These are phyloP conservation scores for Choiromyces venosus DNA, from an alignment of 495 filamentous ascomycete genomes.

Conservation along the genomic window DNA sequence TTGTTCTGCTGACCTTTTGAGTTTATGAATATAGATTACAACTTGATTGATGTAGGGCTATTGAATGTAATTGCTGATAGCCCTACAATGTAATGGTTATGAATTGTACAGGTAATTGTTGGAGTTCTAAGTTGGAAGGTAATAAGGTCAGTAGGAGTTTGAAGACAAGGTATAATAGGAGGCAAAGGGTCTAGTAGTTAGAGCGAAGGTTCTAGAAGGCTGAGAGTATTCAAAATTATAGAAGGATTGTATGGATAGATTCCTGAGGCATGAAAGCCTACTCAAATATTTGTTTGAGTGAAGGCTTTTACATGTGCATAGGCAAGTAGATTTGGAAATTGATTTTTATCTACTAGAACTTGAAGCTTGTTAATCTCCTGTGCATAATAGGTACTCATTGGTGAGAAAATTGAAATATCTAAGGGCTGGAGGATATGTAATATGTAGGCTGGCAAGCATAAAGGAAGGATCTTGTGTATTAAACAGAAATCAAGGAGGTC, in stretches of 20 bases:
- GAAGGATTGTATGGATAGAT: background rate
- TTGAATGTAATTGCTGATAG: too few species aligned
- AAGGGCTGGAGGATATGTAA: conserved; percentile 11
- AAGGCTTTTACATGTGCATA: background rate
- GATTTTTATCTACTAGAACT: conserved; percentile 2
- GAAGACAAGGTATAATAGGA: too few species aligned
- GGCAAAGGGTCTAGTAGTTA: too few species aligned
- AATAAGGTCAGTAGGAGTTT: too few species aligned
- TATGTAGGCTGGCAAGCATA: conserved; percentile 11
- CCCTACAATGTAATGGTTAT: too few species aligned
- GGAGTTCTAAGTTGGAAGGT: too few species aligned
- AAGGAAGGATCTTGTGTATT: conserved; percentile 7
- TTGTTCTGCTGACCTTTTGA: background rate
- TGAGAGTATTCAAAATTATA: background rate
- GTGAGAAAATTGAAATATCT: conserved; percentile 10
- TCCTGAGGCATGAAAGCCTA: background rate
- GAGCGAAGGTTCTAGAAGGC: background rate
- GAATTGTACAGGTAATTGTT: too few species aligned
- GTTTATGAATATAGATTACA: too few species aligned
- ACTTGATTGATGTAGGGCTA: too few species aligned
- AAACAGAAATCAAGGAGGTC: conserved; percentile 11
- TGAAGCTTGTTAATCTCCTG: background rate
- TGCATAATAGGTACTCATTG: conserved; percentile 6
- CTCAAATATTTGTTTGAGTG: background rate
- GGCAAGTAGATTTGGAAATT: conserved; percentile 10